Evolutionary conservation across 2,329 filamentous ascomycete genomes (phyloP).

Genomic region (Mollisia scopiformis): DNA sequence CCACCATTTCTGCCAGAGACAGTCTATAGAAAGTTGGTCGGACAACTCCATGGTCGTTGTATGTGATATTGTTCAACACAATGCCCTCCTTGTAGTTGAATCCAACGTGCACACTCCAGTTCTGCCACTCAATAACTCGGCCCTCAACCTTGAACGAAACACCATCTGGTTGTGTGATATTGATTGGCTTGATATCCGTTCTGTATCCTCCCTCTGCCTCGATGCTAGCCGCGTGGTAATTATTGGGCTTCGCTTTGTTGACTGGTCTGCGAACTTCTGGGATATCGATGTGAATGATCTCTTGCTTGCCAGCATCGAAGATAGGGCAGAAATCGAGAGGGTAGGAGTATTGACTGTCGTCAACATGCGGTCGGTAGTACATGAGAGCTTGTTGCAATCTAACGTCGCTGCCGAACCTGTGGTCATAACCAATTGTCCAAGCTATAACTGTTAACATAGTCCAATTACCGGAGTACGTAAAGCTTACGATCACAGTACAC

Average conservation of each 20-base stretch:
- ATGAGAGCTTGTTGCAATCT: slow-evolving; percentile 91
- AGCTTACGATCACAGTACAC: slow-evolving; percentile 85
- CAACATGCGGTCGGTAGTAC: slow-evolving; percentile 87
- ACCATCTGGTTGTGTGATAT: slow-evolving; percentile 86
- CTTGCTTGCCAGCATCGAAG: slow-evolving; percentile 78
- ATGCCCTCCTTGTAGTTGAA: slow-evolving; percentile 96
- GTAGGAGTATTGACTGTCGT: slow-evolving; percentile 89
- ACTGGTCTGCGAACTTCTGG: slow-evolving; percentile 77
- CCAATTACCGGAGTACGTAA: background rate
- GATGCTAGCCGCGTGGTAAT: slow-evolving; percentile 77
- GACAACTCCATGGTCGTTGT: slow-evolving; percentile 78
- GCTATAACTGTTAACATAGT: slow-evolving; percentile 47
- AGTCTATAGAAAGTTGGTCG: slow-evolving; percentile 86
- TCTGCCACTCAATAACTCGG: slow-evolving; percentile 82
- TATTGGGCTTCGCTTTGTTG: slow-evolving; percentile 71
- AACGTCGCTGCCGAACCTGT: slow-evolving; percentile 78
- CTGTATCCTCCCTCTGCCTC: slow-evolving; percentile 76
- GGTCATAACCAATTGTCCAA: slow-evolving; percentile 95
- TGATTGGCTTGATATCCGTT: slow-evolving; percentile 80
- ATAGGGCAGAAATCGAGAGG: slow-evolving; percentile 95
- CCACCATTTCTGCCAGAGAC: slow-evolving; percentile 91
- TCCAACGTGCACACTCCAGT: slow-evolving; percentile 90
- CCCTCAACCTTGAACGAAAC: slow-evolving; percentile 83
- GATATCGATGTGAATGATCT: slow-evolving; percentile 60
- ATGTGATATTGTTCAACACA: slow-evolving; percentile 87